phyloP scores from a whole-genome alignment of 805 yeast species.

The Yarrowia porcina region DNA sequence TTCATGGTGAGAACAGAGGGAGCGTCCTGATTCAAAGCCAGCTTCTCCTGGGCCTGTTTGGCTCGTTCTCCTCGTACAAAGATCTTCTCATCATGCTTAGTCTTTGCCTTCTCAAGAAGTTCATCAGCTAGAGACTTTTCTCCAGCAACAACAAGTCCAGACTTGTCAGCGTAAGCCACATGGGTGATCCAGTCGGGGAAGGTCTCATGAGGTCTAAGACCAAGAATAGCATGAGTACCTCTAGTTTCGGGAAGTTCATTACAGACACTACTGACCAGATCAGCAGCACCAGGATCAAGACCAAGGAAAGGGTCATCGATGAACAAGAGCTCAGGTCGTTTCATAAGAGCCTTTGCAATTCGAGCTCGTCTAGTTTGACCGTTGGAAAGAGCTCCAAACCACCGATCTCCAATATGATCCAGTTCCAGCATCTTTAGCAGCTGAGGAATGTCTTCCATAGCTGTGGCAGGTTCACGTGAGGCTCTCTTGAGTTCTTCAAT shows the following conservation, averaged over 20 bases:
- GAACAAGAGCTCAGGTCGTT: slow-evolving; percentile 60
- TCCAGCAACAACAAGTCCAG: slow-evolving; percentile 56
- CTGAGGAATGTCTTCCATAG: slow-evolving; percentile 13
- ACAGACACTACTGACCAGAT: slow-evolving; percentile 56
- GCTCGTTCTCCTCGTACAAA: not conserved
- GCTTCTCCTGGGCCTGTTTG: not conserved
- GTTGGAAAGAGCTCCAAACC: slow-evolving; percentile 85
- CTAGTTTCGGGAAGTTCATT: slow-evolving; percentile 37
- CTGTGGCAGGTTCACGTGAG: slow-evolving; percentile 43
- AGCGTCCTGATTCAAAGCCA: not conserved
- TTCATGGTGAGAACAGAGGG: slow-evolving; percentile 50
- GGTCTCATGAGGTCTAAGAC: slow-evolving; percentile 70
- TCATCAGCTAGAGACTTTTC: slow-evolving; percentile 28
- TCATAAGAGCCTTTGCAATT: slow-evolving; percentile 68
- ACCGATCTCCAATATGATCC: slow-evolving; percentile 56
- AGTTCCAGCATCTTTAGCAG: slow-evolving; percentile 54
- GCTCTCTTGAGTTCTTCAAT: slow-evolving; percentile 54
- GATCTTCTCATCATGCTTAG: slow-evolving; percentile 19
- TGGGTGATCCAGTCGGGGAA: slow-evolving; percentile 80
- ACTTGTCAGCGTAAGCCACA: slow-evolving; percentile 57
- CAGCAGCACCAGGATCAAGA: slow-evolving; percentile 70
- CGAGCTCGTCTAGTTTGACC: slow-evolving; percentile 93
- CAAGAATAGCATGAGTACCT: slow-evolving; percentile 46
- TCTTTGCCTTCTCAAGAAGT: slow-evolving; percentile 30
- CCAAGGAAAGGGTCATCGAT: slow-evolving; percentile 94